phyloP scores from a whole-genome alignment of 352 stramenopile species.

The Blastocystis sp. region DNA sequence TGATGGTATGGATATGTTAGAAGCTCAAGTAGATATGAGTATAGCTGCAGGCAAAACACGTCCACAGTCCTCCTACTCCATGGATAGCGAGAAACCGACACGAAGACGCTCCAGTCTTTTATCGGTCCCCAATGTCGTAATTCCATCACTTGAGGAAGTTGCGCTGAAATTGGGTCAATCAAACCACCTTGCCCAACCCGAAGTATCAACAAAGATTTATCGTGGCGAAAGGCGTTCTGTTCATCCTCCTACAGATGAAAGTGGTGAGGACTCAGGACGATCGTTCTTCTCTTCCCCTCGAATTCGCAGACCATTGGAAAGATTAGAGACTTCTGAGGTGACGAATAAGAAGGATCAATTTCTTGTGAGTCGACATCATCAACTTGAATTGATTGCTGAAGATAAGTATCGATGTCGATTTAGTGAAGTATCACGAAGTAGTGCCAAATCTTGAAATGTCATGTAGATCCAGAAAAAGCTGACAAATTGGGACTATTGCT shows the following conservation, averaged over 20 bases:
- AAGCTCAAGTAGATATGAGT: too few relatives aligned
- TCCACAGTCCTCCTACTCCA: too few relatives aligned
- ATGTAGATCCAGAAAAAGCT: slow-evolving; percentile 26
- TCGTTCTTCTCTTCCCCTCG: not conserved
- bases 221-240: not conserved
- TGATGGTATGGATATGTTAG: too few relatives aligned
- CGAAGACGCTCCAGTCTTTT: too few relatives aligned
- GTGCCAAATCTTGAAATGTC: not conserved
- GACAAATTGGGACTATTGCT: slow-evolving; percentile 4
- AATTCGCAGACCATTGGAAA: not conserved
- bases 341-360: not conserved
- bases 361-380: not conserved
- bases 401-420: slow-evolving; percentile 52
- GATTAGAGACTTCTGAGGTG: not conserved
- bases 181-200: too few relatives aligned
- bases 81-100: too few relatives aligned
- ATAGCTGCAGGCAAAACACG: too few relatives aligned
- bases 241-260: not conserved
- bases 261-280: not conserved
- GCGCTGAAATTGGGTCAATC: too few relatives aligned
- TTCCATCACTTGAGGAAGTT: too few relatives aligned
- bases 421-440: slow-evolving; percentile 39
- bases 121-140: too few relatives aligned
- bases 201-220: not conserved
- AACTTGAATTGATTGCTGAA: not conserved